Conservation (phyloP, 139 green algal genomes). For the Volvox reticuliferus region DNA sequence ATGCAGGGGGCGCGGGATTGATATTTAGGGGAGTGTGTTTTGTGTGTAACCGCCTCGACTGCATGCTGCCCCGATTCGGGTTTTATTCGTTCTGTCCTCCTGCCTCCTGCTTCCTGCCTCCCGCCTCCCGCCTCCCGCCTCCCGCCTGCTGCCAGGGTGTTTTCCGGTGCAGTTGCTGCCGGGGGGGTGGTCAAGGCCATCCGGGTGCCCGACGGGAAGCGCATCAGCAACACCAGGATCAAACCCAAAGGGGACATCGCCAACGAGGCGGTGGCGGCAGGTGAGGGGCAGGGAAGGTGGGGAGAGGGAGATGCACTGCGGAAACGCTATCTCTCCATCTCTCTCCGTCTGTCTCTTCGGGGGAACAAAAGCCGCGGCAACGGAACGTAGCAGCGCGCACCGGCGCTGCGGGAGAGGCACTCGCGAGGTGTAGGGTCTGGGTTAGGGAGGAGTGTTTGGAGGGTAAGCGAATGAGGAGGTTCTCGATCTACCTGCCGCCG, state of each 20-base stretch:
- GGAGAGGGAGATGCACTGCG: neutral
- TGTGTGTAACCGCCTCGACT: neutral
- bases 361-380: too few species aligned
- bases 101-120: neutral
- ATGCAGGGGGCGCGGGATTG: too few species aligned
- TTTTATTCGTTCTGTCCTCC: too few species aligned
- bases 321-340: too few species aligned
- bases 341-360: too few species aligned
- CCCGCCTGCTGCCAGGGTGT: slow-evolving; percentile 75
- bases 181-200: slow-evolving; percentile 91
- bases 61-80: too few species aligned
- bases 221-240: slow-evolving; percentile 87
- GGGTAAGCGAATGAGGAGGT: neutral
- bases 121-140: neutral
- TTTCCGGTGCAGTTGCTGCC: slow-evolving; percentile 75
- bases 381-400: too few species aligned
- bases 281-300: slow-evolving; percentile 24
- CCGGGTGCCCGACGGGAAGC: slow-evolving; percentile 82
- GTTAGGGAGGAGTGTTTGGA: neutral
- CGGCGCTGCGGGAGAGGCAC: neutral
- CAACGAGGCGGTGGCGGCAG: slow-evolving; percentile 76
- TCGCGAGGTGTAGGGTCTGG: neutral
- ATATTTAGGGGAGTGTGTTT: neutral
- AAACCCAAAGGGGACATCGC: slow-evolving; percentile 91
- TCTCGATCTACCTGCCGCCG: too few species aligned